phyloP scores from a whole-genome alignment of 2,329 filamentous ascomycete genomes.

The Xylariaceae sp. region DNA sequence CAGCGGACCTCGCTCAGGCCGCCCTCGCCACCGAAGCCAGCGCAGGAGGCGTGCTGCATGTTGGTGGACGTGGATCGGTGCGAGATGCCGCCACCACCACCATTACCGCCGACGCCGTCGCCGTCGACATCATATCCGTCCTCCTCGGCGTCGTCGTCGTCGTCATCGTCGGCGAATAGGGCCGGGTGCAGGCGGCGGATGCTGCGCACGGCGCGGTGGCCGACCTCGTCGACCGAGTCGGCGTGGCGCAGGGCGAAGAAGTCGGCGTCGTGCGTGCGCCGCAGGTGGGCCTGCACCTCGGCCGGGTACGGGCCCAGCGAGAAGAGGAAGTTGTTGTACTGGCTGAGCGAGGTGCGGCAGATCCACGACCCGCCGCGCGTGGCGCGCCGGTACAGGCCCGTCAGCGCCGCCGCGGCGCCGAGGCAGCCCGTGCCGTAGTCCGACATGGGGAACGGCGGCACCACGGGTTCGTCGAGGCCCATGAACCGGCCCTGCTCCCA shows the following conservation, averaged over 20 bases:
- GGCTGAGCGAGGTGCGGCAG: slow-evolving; percentile 26
- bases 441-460: slow-evolving; percentile 57
- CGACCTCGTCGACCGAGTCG: neutral
- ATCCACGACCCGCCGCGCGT: slow-evolving; percentile 26
- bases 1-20: neutral
- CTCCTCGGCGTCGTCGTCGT: no score
- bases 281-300: slow-evolving; percentile 38
- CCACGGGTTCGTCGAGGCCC: slow-evolving; percentile 46
- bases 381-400: slow-evolving; percentile 26
- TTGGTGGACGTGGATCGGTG: no score
- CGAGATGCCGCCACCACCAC: no score
- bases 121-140: no score
- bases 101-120: no score
- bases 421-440: slow-evolving; percentile 33
- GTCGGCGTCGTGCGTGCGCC: slow-evolving; percentile 37
- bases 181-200: neutral
- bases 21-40: neutral
- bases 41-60: neutral
- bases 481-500: slow-evolving; percentile 31
- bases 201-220: neutral
- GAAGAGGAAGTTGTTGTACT: slow-evolving; percentile 29
- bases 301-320: slow-evolving; percentile 39
- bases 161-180: neutral
- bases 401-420: slow-evolving; percentile 26
- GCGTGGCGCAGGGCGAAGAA: slow-evolving; percentile 47